phyloP scores from a whole-genome alignment of 352 stramenopile genomes.

The Plasmopara halstedii region DNA sequence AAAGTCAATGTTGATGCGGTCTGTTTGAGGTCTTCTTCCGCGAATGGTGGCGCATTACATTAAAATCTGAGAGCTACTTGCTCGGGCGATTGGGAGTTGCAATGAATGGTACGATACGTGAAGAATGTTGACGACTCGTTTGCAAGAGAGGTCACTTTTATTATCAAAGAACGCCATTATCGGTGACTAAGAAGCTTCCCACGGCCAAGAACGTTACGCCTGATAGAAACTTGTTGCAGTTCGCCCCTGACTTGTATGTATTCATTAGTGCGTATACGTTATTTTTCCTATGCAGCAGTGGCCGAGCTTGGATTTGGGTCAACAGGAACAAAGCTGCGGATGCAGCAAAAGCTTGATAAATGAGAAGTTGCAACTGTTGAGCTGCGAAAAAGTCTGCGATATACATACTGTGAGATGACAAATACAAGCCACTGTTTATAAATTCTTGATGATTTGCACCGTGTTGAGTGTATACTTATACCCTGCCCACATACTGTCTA shows the following conservation, averaged over 20 bases:
- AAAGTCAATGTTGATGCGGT: slow-evolving; percentile 21
- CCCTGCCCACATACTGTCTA: too few relatives aligned
- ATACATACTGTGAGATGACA: too few relatives aligned
- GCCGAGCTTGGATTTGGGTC: neutral
- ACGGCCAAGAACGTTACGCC: slow-evolving; percentile 34
- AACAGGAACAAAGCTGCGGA: neutral
- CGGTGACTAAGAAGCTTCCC: slow-evolving; percentile 29
- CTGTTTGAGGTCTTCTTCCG: slow-evolving; percentile 7
- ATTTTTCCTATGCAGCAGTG: slow-evolving; percentile 10
- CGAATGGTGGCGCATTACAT: slow-evolving; percentile 10
- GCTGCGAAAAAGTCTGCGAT: neutral
- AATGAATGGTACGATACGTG: slow-evolving; percentile 27
- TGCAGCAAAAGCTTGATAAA: neutral
- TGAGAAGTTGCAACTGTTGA: neutral
- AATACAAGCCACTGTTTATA: too few relatives aligned
- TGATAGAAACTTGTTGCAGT: slow-evolving; percentile 26
- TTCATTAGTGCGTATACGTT: slow-evolving; percentile 28
- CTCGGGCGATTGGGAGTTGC: slow-evolving; percentile 31
- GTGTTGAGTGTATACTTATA: too few relatives aligned
- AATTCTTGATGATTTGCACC: too few relatives aligned
- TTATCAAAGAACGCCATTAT: slow-evolving; percentile 33
- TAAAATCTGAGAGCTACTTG: slow-evolving; percentile 27
- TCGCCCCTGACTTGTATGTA: slow-evolving; percentile 19
- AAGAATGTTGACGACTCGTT: slow-evolving; percentile 27
- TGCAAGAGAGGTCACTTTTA: slow-evolving; percentile 21